Evolutionary conservation across 2,329 filamentous ascomycete species (phyloP).

Genomic region (Alternaria novae-zelandiae): DNA sequence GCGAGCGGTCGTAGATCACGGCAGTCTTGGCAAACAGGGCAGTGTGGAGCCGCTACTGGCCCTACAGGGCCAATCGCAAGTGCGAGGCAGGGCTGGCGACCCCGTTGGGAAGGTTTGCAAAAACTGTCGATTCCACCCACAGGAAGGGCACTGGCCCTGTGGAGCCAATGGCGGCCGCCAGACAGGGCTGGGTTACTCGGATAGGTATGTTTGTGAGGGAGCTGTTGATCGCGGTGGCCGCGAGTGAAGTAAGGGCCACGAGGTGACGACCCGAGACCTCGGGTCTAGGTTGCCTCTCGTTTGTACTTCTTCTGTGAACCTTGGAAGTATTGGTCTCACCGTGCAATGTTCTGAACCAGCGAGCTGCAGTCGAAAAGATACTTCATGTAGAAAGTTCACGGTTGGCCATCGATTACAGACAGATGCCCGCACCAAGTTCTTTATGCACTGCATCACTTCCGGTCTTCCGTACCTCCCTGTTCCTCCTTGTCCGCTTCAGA

Average conservation of each 20-base stretch:
- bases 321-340: not conserved
- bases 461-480: not conserved
- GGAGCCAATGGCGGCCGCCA: not conserved
- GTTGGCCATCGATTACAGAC: not conserved
- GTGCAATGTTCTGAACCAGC: not conserved
- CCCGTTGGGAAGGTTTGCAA: not conserved
- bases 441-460: not conserved
- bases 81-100: not conserved
- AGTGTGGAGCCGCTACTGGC: not conserved
- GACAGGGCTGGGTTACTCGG: not conserved
- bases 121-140: not conserved
- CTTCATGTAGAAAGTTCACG: not conserved
- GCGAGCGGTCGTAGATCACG: not conserved
- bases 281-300: not conserved
- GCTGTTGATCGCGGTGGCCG: not conserved
- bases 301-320: not conserved
- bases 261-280: not conserved
- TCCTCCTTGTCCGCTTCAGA: not conserved
- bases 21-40: not conserved
- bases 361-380: not conserved
- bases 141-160: not conserved
- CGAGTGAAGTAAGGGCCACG: not conserved
- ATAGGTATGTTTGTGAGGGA: not conserved
- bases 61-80: not conserved
- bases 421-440: not conserved